These are phyloP conservation scores for Lasiodiplodia gonubiensis DNA, from an alignment of 2,329 filamentous ascomycete species.

Conservation along the genomic window DNA sequence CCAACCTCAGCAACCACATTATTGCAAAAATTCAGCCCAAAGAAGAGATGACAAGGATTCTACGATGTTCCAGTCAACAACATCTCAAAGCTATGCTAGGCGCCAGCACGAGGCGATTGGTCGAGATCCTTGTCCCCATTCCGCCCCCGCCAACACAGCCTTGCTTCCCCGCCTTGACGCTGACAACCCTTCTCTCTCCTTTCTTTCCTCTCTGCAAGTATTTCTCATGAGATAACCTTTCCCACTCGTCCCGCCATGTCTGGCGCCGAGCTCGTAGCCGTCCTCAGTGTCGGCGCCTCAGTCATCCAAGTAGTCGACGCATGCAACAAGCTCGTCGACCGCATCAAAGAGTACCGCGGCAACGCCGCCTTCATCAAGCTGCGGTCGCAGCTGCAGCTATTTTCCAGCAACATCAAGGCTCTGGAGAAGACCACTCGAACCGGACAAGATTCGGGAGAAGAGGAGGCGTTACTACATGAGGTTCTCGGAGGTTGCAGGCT, in stretches of 20 bases:
- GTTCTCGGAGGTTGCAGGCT: background rate
- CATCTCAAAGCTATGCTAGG: background rate
- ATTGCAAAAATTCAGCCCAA: background rate
- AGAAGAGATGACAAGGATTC: background rate
- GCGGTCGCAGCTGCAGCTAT: background rate
- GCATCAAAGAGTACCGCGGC: background rate
- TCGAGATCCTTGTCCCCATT: background rate
- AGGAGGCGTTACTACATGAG: background rate
- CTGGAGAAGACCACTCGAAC: background rate
- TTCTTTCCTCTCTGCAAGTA: background rate
- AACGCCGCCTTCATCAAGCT: background rate
- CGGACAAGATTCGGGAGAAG: background rate
- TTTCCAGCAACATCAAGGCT: background rate
- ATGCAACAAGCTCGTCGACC: background rate
- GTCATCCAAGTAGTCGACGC: constrained; percentile 3
- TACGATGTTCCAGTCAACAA: background rate
- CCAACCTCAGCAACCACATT: too few relatives aligned
- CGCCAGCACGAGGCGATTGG: background rate
- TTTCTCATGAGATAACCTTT: background rate
- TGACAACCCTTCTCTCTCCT: background rate
- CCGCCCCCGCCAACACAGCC: background rate
- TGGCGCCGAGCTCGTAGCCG: background rate
- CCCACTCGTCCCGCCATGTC: background rate
- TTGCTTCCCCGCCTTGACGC: background rate
- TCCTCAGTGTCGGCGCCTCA: background rate